Conservation (phyloP, 306 rosid genomes). For the Trichosanthes cucumerina region DNA sequence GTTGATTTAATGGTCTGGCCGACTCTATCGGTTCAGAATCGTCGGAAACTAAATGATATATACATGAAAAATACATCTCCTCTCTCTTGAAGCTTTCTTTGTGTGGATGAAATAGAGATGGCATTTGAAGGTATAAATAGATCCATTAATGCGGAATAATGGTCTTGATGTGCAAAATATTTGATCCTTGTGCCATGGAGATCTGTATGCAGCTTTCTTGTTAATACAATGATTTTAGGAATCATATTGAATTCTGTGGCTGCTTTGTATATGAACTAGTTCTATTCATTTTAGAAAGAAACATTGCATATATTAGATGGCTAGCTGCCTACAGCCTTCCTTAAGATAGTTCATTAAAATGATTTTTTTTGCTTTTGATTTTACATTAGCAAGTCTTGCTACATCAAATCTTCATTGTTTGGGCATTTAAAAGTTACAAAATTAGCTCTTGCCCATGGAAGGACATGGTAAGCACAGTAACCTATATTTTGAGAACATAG, state of each 20-base stretch:
- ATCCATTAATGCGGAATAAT: slow-evolving; percentile 1
- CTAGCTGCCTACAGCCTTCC: not conserved
- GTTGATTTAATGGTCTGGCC: slow-evolving; percentile 27
- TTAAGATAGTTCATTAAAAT: not conserved
- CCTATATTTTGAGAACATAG: not conserved
- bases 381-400: not conserved
- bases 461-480: not conserved
- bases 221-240: not conserved
- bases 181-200: slow-evolving; percentile 4
- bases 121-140: slow-evolving; percentile 8
- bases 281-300: not conserved
- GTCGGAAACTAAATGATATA: not conserved
- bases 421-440: not conserved
- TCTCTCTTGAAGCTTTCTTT: not conserved
- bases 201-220: not conserved
- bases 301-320: not conserved
- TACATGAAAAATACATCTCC: slow-evolving; percentile 8
- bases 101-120: slow-evolving; percentile 3
- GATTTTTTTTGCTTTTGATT: not conserved
- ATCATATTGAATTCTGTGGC: slow-evolving; percentile 9
- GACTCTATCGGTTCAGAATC: not conserved
- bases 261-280: slow-evolving; percentile 5
- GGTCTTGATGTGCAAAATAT: slow-evolving; percentile 2
- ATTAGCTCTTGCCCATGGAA: not conserved
- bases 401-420: not conserved